phyloP scores from a whole-genome alignment of 2,329 filamentous ascomycete species.

The Penicillium sp. region DNA sequence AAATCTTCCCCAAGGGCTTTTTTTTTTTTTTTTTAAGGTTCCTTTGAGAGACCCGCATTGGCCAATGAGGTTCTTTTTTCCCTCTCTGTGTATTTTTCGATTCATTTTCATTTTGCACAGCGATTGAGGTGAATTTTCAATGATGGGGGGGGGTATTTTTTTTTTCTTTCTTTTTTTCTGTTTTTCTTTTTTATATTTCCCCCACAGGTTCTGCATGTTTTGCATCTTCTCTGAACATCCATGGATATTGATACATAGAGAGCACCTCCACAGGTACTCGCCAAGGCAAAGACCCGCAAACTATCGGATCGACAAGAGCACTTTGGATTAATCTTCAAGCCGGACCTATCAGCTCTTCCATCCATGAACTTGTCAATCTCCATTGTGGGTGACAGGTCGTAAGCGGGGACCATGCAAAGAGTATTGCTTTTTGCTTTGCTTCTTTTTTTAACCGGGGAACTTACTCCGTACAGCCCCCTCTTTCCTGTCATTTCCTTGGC shows the following conservation, averaged over 20 bases:
- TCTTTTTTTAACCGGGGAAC: slow-evolving; percentile 3
- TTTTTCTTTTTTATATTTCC: background rate
- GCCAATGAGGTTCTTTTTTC: background rate
- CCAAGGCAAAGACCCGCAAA: slow-evolving; percentile 12
- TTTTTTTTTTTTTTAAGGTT: too few species aligned
- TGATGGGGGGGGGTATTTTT: too few species aligned
- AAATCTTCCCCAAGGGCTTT: too few species aligned
- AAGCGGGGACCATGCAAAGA: slow-evolving; percentile 14
- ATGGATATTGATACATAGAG: background rate
- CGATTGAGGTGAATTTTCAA: too few species aligned
- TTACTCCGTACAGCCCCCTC: slow-evolving; percentile 4
- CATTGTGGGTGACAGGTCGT: slow-evolving; percentile 28
- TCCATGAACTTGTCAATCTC: background rate
- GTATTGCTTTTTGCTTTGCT: slow-evolving; percentile 8
- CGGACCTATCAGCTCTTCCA: slow-evolving; percentile 17
- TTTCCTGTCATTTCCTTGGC: background rate
- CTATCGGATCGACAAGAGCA: slow-evolving; percentile 18
- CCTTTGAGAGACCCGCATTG: background rate
- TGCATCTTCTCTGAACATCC: background rate
- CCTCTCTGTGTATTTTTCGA: background rate
- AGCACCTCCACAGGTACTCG: background rate
- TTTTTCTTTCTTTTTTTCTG: background rate
- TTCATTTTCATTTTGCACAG: background rate
- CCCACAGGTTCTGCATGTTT: background rate
- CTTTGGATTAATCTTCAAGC: slow-evolving; percentile 9